phyloP scores from a whole-genome alignment of 805 yeast species.

The Candida ortonii region DNA sequence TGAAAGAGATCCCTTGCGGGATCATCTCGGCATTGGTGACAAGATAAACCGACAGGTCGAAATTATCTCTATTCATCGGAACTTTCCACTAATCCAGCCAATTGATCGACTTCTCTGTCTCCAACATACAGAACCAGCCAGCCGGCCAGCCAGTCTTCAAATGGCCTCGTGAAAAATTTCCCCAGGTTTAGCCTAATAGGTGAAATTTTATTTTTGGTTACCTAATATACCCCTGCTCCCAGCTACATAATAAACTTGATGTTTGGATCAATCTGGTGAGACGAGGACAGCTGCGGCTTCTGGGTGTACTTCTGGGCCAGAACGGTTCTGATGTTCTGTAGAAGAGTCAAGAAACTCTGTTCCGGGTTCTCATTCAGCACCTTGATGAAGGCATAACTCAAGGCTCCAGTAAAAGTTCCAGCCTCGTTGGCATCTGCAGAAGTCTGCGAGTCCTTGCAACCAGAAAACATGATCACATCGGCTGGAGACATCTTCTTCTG shows the following conservation, averaged over 20 bases:
- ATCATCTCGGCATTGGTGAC: conserved; percentile 80
- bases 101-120: not conserved
- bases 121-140: not conserved
- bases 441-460: conserved; percentile 83
- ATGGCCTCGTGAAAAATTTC: too few relatives aligned
- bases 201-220: too few relatives aligned
- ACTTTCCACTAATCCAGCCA: too few relatives aligned
- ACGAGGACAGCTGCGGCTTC: conserved; percentile 77
- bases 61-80: conserved; percentile 4
- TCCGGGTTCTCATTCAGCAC: conserved; percentile 59
- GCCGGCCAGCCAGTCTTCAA: too few relatives aligned
- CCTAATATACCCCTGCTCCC: too few relatives aligned
- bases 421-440: conserved; percentile 77
- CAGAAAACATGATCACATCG: conserved; percentile 72
- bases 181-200: too few relatives aligned
- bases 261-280: conserved; percentile 74
- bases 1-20: conserved; percentile 55
- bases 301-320: conserved; percentile 67
- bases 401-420: conserved; percentile 76
- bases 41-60: conserved; percentile 64
- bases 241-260: conserved; percentile 37
- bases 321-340: conserved; percentile 67
- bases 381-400: conserved; percentile 73
- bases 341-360: conserved; percentile 65
- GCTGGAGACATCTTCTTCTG: conserved; percentile 68